Conservation (phyloP, 306 rosid genomes). For the Rosa lucieae region DNA sequence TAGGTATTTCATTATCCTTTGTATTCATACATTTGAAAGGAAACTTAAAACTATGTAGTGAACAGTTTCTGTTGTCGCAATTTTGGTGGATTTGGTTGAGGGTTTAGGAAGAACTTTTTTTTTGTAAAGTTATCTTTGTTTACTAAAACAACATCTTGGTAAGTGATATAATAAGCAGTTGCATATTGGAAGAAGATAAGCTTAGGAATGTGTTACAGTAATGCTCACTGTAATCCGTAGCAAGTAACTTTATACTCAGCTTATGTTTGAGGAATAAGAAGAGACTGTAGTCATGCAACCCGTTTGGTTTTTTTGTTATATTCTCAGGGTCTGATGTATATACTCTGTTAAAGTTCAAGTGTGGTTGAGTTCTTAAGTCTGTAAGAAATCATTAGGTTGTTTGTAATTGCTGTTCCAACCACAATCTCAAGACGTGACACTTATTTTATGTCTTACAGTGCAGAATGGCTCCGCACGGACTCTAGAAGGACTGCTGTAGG, state of each 20-base stretch:
- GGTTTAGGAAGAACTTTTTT: not conserved
- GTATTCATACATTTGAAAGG: not conserved
- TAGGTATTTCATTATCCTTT: conserved; percentile 47
- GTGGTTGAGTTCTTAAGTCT: not conserved
- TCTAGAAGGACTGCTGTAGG: conserved; percentile 75
- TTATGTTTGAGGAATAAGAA: not conserved
- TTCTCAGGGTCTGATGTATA: not conserved
- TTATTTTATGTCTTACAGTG: conserved; percentile 44
- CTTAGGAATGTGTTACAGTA: not conserved
- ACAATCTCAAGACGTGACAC: conserved; percentile 12
- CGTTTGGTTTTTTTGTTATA: not conserved
- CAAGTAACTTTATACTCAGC: not conserved
- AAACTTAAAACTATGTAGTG: not conserved
- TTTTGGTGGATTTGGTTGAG: not conserved
- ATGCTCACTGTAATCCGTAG: not conserved
- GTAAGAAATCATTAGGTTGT: not conserved
- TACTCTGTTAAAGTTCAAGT: not conserved
- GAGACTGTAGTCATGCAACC: not conserved
- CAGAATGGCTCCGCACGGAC: conserved; percentile 82
- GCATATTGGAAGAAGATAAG: not conserved
- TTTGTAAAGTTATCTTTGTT: not conserved
- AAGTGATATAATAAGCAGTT: not conserved
- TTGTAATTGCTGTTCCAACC: conserved; percentile 6
- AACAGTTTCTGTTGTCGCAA: not conserved
- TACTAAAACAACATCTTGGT: not conserved